phyloP scores from a whole-genome alignment of 2,329 filamentous ascomycete genomes.

The Sordariomycetes sp. region DNA sequence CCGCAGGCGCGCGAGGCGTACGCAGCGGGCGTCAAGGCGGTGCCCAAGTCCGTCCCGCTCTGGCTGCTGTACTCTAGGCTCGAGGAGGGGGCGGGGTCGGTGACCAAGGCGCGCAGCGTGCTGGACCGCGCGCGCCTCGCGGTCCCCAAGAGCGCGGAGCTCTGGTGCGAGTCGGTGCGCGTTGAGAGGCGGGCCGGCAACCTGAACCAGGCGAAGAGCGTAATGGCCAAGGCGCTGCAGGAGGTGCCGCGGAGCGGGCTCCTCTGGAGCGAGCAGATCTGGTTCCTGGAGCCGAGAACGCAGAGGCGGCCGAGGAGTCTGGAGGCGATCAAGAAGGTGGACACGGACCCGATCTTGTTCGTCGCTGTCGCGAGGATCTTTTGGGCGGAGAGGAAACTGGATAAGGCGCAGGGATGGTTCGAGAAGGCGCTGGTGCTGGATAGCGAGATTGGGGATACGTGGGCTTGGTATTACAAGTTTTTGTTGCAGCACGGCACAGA shows the following conservation, averaged over 20 bases:
- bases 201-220: constrained; percentile 66
- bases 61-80: constrained; percentile 84
- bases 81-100: constrained; percentile 70
- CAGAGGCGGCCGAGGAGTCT: constrained; percentile 84
- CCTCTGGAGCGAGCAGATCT: constrained; percentile 90
- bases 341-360: constrained; percentile 81
- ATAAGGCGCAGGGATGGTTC: constrained; percentile 95
- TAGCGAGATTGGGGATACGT: constrained; percentile 77
- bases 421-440: constrained; percentile 88
- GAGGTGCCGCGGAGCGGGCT: constrained; percentile 80
- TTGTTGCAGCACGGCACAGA: constrained; percentile 82
- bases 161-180: constrained; percentile 91
- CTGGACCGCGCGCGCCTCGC: constrained; percentile 84
- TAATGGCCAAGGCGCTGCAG: constrained; percentile 89
- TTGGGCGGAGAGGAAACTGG: constrained; percentile 83
- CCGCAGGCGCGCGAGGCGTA: constrained; percentile 85
- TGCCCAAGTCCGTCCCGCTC: constrained; percentile 68
- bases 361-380: constrained; percentile 90
- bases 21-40: constrained; percentile 74
- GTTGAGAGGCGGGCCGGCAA: constrained; percentile 84
- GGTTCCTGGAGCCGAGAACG: constrained; percentile 81
- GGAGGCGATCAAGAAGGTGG: constrained; percentile 94
- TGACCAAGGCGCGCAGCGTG: constrained; percentile 86
- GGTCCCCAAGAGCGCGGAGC: constrained; percentile 67
- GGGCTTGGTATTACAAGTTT: constrained; percentile 98